Evolutionary conservation across 345 rosid genomes (phyloP).

Genomic region (Trapa incisa): DNA sequence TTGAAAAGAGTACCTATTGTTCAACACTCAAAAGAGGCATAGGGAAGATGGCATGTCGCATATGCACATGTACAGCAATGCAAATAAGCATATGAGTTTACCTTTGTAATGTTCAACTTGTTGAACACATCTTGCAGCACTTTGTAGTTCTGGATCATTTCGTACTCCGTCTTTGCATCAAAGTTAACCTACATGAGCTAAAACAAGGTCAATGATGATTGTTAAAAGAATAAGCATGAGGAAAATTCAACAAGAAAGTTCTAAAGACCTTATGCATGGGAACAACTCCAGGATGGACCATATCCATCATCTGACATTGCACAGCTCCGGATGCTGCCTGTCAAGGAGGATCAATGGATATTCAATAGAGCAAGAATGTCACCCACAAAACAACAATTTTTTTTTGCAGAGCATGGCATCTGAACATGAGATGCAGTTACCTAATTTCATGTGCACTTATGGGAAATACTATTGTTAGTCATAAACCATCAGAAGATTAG

Average conservation of each 20-base stretch:
- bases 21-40: neutral
- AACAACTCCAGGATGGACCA: slow-evolving; percentile 88
- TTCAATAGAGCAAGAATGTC: neutral
- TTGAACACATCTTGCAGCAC: slow-evolving; percentile 87
- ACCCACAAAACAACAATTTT: neutral
- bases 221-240: neutral
- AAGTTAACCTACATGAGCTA: slow-evolving; percentile 56
- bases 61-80: neutral
- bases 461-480: neutral
- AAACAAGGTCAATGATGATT: neutral
- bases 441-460: neutral
- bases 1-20: neutral
- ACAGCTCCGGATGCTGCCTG: slow-evolving; percentile 99
- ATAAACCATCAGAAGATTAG: neutral
- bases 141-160: slow-evolving; percentile 94
- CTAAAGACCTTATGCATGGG: slow-evolving; percentile 92
- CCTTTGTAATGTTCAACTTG: slow-evolving; percentile 89
- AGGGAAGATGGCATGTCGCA: neutral
- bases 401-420: neutral
- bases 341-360: neutral
- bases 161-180: slow-evolving; percentile 93
- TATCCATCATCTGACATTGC: slow-evolving; percentile 93
- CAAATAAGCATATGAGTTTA: slow-evolving; percentile 9
- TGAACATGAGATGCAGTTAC: neutral
- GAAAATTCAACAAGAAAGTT: neutral